phyloP scores from a whole-genome alignment of 805 yeast species.

The Zygosaccharomyces bisporus region DNA sequence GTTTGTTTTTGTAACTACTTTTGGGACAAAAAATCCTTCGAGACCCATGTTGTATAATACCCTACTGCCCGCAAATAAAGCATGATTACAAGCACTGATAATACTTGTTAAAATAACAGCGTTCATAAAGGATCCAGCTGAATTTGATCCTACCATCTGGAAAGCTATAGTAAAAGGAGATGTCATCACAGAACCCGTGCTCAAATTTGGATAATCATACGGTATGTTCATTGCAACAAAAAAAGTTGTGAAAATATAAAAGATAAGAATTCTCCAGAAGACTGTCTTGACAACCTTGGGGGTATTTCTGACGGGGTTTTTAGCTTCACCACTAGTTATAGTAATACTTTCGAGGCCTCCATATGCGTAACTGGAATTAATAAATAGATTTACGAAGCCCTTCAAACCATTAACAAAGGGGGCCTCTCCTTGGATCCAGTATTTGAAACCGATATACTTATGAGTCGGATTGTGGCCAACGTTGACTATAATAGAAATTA shows the following conservation, averaged over 20 bases:
- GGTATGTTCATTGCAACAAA: constrained; percentile 61
- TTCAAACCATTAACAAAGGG: constrained; percentile 52
- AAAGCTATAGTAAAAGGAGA: constrained; percentile 45
- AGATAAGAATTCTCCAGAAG: constrained; percentile 53
- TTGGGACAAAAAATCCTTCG: constrained; percentile 38
- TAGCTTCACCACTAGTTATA: constrained; percentile 51
- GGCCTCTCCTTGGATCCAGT: constrained; percentile 56
- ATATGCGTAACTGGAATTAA: constrained; percentile 47
- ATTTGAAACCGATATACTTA: constrained; percentile 52
- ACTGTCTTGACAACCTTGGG: constrained; percentile 60
- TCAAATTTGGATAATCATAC: constrained; percentile 42
- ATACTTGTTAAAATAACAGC: constrained; percentile 55
- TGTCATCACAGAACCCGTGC: constrained; percentile 36
- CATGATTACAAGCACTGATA: constrained; percentile 53
- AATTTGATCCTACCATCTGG: constrained; percentile 50
- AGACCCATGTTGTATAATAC: constrained; percentile 48
- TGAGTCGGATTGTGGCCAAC: constrained; percentile 54
- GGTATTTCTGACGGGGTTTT: constrained; percentile 54
- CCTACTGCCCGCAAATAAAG: constrained; percentile 49
- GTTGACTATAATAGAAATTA: constrained; percentile 52
- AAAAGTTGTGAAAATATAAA: constrained; percentile 52
- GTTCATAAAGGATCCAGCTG: constrained; percentile 49
- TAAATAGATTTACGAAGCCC: constrained; percentile 48
- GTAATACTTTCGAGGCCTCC: constrained; percentile 52
- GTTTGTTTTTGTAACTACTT: constrained; percentile 39